These are phyloP conservation scores for Chytridium lagenaria DNA, from an alignment of 371 early-diverging fungal genomes.

Conservation along the genomic window DNA sequence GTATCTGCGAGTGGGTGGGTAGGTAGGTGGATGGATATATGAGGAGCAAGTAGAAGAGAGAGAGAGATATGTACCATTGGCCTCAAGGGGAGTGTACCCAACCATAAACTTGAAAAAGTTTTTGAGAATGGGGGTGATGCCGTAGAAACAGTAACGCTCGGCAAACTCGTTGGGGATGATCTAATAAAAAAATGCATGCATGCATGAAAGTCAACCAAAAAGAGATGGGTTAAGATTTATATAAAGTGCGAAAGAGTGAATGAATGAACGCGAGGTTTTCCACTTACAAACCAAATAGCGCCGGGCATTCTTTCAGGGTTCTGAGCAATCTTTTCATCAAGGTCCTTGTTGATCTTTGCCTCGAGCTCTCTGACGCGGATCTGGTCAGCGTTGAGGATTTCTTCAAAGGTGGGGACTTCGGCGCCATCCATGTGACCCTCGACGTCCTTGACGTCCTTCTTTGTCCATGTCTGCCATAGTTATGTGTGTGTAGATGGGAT, in stretches of 20 bases:
- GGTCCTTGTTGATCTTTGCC: conserved; percentile 36
- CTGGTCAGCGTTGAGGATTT: conserved; percentile 21
- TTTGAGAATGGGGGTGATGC: conserved; percentile 48
- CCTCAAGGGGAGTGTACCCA: not conserved
- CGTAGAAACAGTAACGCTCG: conserved; percentile 48
- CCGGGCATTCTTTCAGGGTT: conserved; percentile 38
- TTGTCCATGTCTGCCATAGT: not conserved
- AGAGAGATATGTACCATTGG: not conserved
- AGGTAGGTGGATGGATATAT: not conserved
- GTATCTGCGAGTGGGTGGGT: not conserved
- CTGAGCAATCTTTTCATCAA: conserved; percentile 37
- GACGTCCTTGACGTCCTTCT: not conserved
- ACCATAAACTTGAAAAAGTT: conserved; percentile 39
- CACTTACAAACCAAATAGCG: conserved; percentile 41
- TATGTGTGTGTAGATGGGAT: not conserved
- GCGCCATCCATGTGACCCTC: not conserved
- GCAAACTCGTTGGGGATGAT: conserved; percentile 36
- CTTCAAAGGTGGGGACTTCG: not conserved
- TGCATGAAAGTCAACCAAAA: not conserved
- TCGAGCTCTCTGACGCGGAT: conserved; percentile 32
- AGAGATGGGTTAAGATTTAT: not conserved
- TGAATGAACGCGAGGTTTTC: conserved; percentile 8
- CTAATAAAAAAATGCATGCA: not conserved
- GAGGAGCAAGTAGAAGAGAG: too few species aligned
- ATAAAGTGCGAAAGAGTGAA: not conserved